These are phyloP conservation scores for Cladophialophora psammophila DNA, from an alignment of 2,329 filamentous ascomycete species.

Conservation along the genomic window DNA sequence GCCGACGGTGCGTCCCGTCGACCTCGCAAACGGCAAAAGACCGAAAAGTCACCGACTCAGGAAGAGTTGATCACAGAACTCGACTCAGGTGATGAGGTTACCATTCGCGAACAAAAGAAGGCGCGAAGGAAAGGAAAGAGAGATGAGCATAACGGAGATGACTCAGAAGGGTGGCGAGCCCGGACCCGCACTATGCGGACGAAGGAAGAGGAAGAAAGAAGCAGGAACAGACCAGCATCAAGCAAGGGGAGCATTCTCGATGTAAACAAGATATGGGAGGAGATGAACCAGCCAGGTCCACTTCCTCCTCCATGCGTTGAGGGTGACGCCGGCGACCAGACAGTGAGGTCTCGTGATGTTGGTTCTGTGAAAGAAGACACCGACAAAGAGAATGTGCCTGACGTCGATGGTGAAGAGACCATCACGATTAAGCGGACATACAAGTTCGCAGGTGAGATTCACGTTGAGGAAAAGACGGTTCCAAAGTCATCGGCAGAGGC, in stretches of 20 bases:
- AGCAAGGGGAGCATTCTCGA: conserved; percentile 62
- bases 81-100: conserved; percentile 64
- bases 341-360: not conserved
- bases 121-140: conserved; percentile 48
- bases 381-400: conserved; percentile 40
- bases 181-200: conserved; percentile 62
- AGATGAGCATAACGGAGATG: conserved; percentile 46
- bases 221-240: conserved; percentile 56
- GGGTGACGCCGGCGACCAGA: conserved; percentile 28
- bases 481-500: conserved; percentile 63
- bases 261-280: conserved; percentile 62
- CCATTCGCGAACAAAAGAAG: conserved; percentile 58
- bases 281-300: conserved; percentile 54
- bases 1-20: conserved; percentile 12
- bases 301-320: conserved; percentile 29
- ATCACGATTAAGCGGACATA: conserved; percentile 65
- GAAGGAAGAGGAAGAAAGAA: conserved; percentile 57
- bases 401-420: conserved; percentile 49
- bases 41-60: conserved; percentile 26
- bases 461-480: conserved; percentile 62
- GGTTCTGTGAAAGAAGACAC: conserved; percentile 28
- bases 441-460: conserved; percentile 63
- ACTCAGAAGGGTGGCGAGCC: conserved; percentile 46
- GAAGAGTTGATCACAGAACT: conserved; percentile 49
- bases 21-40: conserved; percentile 37